These are phyloP conservation scores for Anisodus acutangulus DNA, from an alignment of 257 asterid genomes.

Conservation along the genomic window DNA sequence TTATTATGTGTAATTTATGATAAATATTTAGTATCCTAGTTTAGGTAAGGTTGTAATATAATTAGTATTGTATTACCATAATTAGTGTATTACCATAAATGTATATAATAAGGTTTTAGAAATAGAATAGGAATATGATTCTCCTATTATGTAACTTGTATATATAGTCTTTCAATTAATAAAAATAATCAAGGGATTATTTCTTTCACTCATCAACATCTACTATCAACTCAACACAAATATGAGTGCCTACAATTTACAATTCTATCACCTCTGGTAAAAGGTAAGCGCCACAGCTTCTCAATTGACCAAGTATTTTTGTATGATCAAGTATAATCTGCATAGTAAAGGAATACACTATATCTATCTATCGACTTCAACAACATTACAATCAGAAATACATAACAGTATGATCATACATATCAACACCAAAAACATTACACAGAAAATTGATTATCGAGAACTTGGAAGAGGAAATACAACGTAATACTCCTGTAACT, in stretches of 20 bases:
- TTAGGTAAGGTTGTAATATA: too few species aligned
- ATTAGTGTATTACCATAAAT: too few species aligned
- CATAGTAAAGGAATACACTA: not conserved
- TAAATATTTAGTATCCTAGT: too few species aligned
- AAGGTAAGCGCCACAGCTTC: not conserved
- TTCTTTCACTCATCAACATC: conserved; percentile 16
- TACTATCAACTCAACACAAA: not conserved
- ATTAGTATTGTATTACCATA: too few species aligned
- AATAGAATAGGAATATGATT: too few species aligned
- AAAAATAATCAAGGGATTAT: too few species aligned
- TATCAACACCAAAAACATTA: conserved; percentile 18
- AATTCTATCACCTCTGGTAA: not conserved
- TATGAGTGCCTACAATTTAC: not conserved
- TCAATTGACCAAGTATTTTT: not conserved
- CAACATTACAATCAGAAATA: not conserved
- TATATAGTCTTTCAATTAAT: too few species aligned
- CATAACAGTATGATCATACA: not conserved
- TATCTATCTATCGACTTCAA: not conserved
- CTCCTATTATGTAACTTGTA: too few species aligned
- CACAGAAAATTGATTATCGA: conserved; percentile 16
- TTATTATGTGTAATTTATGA: too few species aligned
- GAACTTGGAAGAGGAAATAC: not conserved
- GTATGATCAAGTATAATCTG: conserved; percentile 13
- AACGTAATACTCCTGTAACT: conserved; percentile 21
- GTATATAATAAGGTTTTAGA: too few species aligned